phyloP scores from a whole-genome alignment of 768 basidiomycete genomes.

The Megacollybia marginata region DNA sequence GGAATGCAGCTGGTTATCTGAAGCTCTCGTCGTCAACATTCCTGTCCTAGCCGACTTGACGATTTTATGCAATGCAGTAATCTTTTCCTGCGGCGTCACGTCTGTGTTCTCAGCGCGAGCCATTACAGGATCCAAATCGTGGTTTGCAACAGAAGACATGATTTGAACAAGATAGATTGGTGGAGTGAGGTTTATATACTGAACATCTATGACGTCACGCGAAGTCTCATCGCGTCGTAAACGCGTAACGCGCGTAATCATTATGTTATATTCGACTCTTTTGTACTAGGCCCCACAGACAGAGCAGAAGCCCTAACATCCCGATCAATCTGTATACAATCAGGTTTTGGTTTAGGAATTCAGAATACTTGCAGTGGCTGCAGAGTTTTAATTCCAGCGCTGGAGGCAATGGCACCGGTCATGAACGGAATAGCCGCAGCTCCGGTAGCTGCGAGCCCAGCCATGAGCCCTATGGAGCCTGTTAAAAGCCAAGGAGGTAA shows the following conservation, averaged over 20 bases:
- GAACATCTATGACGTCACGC: not conserved
- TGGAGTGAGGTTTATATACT: not conserved
- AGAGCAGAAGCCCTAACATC: not conserved
- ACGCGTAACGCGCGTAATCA: too few relatives aligned
- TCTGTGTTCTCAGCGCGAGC: slow-evolving; percentile 52
- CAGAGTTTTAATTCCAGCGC: slow-evolving; percentile 16
- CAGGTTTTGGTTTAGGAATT: not conserved
- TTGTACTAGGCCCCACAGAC: slow-evolving; percentile 4
- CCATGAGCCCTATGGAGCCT: slow-evolving; percentile 10
- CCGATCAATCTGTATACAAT: not conserved
- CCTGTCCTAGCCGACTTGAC: slow-evolving; percentile 57
- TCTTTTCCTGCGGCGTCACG: slow-evolving; percentile 56
- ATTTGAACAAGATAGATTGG: not conserved
- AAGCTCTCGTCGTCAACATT: slow-evolving; percentile 71
- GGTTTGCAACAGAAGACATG: not conserved
- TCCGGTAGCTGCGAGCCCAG: slow-evolving; percentile 17
- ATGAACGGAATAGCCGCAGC: slow-evolving; percentile 19
- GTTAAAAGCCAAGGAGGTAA: slow-evolving; percentile 11
- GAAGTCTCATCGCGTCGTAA: not conserved
- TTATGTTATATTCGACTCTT: not conserved
- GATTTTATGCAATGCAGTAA: slow-evolving; percentile 57
- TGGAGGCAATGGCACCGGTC: slow-evolving; percentile 18
- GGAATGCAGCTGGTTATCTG: slow-evolving; percentile 65
- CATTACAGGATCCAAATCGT: slow-evolving; percentile 65
- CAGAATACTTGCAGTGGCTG: slow-evolving; percentile 17